Base-by-base conservation (phyloP, 495 filamentous ascomycete species). In the Penicillium maclennaniae region DNA sequence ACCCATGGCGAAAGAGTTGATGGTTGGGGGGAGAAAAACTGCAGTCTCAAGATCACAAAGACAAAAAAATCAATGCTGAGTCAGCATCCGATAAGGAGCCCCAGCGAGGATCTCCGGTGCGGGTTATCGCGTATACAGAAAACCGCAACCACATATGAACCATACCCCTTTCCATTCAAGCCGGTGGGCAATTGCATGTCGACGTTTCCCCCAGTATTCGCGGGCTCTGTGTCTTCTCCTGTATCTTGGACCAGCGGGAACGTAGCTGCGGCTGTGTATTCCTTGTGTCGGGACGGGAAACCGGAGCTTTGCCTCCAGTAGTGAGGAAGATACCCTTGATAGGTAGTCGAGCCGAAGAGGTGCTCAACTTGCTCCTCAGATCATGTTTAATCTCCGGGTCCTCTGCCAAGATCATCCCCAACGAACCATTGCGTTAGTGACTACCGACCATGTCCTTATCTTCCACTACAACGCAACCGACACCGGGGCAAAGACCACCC, bases 381-480 rank as follows among this genome's bases (percentile, higher is more conserved):
- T 51, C 54, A 77, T 77, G 74, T 62, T 71, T 47, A 70, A 61
- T 54, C 61, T 77, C 20, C 70, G 67, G 19, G 63, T 77, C 16
- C 63, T 74, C 40, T 67, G 69, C 48, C 68, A 60, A 52, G 89
- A 96, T 61, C 82, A 88, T 65, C 90, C 92, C 59, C 80, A 87
- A 58, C 86, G 93, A 49, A 84, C 89, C 49, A 88, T 98, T 68
- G 89, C 89, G 17, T 79, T 98, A 50, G 83, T 83, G 20, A 90
- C 92, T 14, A 63, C 80, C 7, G 82, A 88, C 15, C 85, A 95
- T 74, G 87, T 83, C 59, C 78, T 98, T 56, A 84, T 96, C 47
- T 88, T 97, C 56, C 85, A 86, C 26, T 81, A 95, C 73, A 87
- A 77, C 54, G 66, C 79, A 20, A 76, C 81, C 7, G 82, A 80